phyloP scores from a whole-genome alignment of 495 filamentous ascomycete genomes.

The Parachaetomium inaequale region DNA sequence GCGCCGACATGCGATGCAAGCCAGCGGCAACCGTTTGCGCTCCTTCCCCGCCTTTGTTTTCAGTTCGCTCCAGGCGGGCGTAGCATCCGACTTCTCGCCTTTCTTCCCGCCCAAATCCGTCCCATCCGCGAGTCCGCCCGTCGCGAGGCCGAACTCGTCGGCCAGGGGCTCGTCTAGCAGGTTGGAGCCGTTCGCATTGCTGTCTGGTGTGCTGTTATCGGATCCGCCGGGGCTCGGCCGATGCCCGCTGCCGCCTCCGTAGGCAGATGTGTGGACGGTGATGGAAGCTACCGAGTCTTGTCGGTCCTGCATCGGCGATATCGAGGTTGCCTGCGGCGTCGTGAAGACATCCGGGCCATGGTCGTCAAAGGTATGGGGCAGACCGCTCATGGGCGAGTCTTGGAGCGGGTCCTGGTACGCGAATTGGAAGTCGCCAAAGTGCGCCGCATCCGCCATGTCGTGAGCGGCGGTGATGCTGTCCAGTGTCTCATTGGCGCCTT shows the following conservation, averaged over 20 bases:
- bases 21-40: constrained; percentile 85
- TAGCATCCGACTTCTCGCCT: constrained; percentile 55
- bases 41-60: constrained; percentile 99
- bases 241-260: constrained; percentile 21
- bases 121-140: constrained; percentile 43
- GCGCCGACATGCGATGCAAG: constrained; percentile 91
- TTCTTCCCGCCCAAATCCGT: constrained; percentile 51
- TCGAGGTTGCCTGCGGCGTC: constrained; percentile 34
- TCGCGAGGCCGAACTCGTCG: constrained; percentile 52
- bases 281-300: constrained; percentile 39
- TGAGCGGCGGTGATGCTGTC: constrained; percentile 32
- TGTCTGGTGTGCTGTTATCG: constrained; percentile 48
- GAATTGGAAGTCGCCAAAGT: constrained; percentile 48
- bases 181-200: constrained; percentile 44
- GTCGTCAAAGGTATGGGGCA: constrained; percentile 36
- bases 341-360: constrained; percentile 40
- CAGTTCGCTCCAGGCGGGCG: constrained; percentile 86
- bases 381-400: constrained; percentile 39
- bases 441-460: constrained; percentile 35
- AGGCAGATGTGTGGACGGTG: constrained; percentile 32
- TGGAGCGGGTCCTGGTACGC: constrained; percentile 41
- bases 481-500: constrained; percentile 27
- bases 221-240: constrained; percentile 42
- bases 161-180: constrained; percentile 48
- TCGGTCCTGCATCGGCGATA: constrained; percentile 40